Percentiles rank a stretch among this genome's conserved stretches.
These are phyloP conservation scores for Carallia pectinifolia DNA, from an alignment of 345 rosid species.

Conservation along the genomic window DNA sequence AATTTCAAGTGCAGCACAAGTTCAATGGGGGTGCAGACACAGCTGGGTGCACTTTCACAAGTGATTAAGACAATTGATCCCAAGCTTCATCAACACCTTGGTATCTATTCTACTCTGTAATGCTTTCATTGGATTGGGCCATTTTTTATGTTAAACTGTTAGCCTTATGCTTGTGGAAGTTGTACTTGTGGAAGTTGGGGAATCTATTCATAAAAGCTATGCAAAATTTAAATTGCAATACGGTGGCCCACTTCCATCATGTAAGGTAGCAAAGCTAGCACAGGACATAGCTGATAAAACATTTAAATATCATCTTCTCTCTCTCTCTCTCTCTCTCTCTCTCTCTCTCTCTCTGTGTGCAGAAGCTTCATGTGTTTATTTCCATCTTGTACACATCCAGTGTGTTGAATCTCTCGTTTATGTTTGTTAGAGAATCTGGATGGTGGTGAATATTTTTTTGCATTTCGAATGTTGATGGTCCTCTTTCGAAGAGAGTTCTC, in stretches of 20 bases:
- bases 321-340: too few relatives aligned
- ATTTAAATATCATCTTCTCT: too few relatives aligned
- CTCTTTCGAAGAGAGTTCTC: constrained; percentile 95
- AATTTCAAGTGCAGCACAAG: constrained; percentile 70
- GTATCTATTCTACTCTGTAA: constrained; percentile 34
- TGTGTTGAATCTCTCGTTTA: not conserved
- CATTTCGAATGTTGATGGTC: constrained; percentile 95
- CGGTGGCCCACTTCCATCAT: not conserved
- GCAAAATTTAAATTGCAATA: not conserved
- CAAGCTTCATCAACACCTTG: constrained; percentile 91
- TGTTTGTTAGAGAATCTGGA: constrained; percentile 72
- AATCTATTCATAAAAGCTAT: not conserved
- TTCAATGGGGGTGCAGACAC: constrained; percentile 89
- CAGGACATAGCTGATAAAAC: not conserved
- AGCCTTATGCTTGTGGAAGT: not conserved
- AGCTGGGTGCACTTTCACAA: constrained; percentile 76
- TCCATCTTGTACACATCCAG: not conserved
- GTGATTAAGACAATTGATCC: constrained; percentile 84
- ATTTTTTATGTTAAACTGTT: constrained; percentile 8
- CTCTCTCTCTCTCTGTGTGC: not conserved
- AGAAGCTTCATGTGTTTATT: not conserved
- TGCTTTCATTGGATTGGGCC: not conserved
- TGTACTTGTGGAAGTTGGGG: not conserved
- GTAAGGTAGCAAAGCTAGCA: not conserved
- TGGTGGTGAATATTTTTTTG: constrained; percentile 92